Conservation (phyloP, 768 basidiomycete species). For the Rhizopogon sp. region DNA sequence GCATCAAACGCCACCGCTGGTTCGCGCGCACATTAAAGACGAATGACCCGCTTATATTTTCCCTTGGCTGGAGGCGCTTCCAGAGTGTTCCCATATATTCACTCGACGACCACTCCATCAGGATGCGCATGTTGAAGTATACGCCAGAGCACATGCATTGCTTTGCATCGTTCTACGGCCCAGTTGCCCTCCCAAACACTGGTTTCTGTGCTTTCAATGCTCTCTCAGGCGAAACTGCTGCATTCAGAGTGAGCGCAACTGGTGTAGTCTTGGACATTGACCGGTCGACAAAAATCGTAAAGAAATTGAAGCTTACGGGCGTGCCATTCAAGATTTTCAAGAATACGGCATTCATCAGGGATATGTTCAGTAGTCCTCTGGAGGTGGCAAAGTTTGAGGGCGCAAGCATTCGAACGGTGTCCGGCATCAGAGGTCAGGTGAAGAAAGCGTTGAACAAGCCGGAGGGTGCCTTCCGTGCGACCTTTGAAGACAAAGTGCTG, state of each 20-base stretch:
- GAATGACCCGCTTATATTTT: slow-evolving; percentile 94
- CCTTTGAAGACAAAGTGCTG: slow-evolving; percentile 96
- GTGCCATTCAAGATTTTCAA: slow-evolving; percentile 97
- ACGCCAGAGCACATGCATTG: slow-evolving; percentile 99
- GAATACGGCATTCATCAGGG: slow-evolving; percentile 96
- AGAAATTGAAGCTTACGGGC: slow-evolving; percentile 96
- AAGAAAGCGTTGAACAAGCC: slow-evolving; percentile 96
- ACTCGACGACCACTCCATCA: slow-evolving; percentile 94
- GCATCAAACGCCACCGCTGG: slow-evolving; percentile 97
- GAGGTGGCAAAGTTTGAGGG: slow-evolving; percentile 99
- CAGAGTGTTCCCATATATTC: slow-evolving; percentile 94
- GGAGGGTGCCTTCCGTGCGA: slow-evolving; percentile 92
- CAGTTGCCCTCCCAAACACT: slow-evolving; percentile 86
- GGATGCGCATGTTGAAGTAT: slow-evolving; percentile 99
- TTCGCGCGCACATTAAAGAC: slow-evolving; percentile 87
- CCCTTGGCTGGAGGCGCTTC: slow-evolving; percentile 97
- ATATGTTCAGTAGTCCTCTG: slow-evolving; percentile 91
- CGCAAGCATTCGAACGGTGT: slow-evolving; percentile 92
- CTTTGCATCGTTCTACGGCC: slow-evolving; percentile 96
- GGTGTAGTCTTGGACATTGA: slow-evolving; percentile 95
- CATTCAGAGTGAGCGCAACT: slow-evolving; percentile 88
- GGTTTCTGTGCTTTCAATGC: slow-evolving; percentile 98
- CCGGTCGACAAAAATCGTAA: slow-evolving; percentile 90
- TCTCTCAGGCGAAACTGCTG: slow-evolving; percentile 55
- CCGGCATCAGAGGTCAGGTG: slow-evolving; percentile 92